Conservation (phyloP, 2,329 filamentous ascomycete species). For the Botrytis fragariae region DNA sequence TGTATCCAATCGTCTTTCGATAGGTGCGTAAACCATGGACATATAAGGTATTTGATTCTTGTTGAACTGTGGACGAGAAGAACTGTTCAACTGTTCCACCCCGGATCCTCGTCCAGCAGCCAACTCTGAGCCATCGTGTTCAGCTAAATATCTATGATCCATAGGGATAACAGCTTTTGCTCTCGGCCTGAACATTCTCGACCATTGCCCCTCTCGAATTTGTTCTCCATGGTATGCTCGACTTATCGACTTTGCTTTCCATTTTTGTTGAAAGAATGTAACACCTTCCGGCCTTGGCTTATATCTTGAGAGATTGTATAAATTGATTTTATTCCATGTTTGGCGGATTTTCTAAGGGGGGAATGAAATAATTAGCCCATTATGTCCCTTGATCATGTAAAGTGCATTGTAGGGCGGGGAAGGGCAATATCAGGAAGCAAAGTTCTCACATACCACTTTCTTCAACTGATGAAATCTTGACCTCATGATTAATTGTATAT, state of each 20-base stretch:
- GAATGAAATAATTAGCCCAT: not conserved
- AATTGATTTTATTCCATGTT: conserved; percentile 96
- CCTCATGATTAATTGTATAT: conserved; percentile 19
- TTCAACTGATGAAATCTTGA: conserved; percentile 19
- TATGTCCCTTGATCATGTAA: not conserved
- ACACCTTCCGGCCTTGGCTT: conserved; percentile 44
- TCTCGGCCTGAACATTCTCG: conserved; percentile 83
- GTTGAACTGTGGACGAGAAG: conserved; percentile 48
- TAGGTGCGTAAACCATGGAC: conserved; percentile 90
- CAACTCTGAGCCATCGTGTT: conserved; percentile 76
- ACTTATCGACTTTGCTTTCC: conserved; percentile 78
- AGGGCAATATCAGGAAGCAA: not conserved
- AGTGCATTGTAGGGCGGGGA: not conserved
- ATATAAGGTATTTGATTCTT: conserved; percentile 72
- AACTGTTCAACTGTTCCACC: conserved; percentile 30
- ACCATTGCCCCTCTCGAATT: conserved; percentile 89
- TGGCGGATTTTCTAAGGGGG: conserved; percentile 76
- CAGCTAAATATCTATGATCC: conserved; percentile 75
- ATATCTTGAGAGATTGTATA: conserved; percentile 76
- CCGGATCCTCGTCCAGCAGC: conserved; percentile 83
- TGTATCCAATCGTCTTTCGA: conserved; percentile 90
- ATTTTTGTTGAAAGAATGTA: conserved; percentile 99
- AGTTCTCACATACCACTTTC: conserved; percentile 18
- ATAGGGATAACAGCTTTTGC: conserved; percentile 83
- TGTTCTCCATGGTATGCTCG: conserved; percentile 94